A percentile compares a stretch with the other conserved stretches of the same genome.
Conservation (phyloP, 805 yeast species). For the Candida montana region DNA sequence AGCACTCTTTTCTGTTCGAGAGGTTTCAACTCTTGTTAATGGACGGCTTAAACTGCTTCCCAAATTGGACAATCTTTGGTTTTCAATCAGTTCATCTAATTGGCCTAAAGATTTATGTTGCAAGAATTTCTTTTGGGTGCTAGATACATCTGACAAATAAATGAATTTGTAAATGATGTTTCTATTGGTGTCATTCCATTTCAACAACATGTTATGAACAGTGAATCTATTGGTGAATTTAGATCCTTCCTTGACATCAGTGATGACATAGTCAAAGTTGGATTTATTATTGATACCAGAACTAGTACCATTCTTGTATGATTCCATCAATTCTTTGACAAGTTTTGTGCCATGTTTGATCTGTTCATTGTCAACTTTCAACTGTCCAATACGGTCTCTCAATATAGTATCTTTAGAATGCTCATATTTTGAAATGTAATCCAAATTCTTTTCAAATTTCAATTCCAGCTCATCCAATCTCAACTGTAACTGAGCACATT, state of each 20-base stretch:
- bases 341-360: slow-evolving; percentile 18
- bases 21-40: slow-evolving; percentile 20
- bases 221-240: slow-evolving; percentile 53
- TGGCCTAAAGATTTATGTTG: slow-evolving; percentile 45
- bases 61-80: slow-evolving; percentile 23
- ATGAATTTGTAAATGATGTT: slow-evolving; percentile 58
- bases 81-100: slow-evolving; percentile 44
- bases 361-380: slow-evolving; percentile 22
- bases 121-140: slow-evolving; percentile 38
- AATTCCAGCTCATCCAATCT: slow-evolving; percentile 13
- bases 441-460: slow-evolving; percentile 31
- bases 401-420: slow-evolving; percentile 21
- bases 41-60: slow-evolving; percentile 9
- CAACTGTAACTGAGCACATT: slow-evolving; percentile 31
- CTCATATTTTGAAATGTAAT: slow-evolving; percentile 20
- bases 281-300: slow-evolving; percentile 5
- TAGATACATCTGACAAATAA: slow-evolving; percentile 40
- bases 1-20: slow-evolving; percentile 1
- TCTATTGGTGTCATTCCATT: slow-evolving; percentile 72
- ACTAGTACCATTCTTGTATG: slow-evolving; percentile 8
- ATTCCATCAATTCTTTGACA: slow-evolving; percentile 11
- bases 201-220: slow-evolving; percentile 65
- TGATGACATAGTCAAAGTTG: slow-evolving; percentile 11
- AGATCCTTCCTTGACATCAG: slow-evolving; percentile 13
- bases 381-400: slow-evolving; percentile 7